Evolutionary conservation across 305 asterid species (phyloP), one percentile per base, ranked within the genome.

Genomic region (Solanum hybrid): DNA sequence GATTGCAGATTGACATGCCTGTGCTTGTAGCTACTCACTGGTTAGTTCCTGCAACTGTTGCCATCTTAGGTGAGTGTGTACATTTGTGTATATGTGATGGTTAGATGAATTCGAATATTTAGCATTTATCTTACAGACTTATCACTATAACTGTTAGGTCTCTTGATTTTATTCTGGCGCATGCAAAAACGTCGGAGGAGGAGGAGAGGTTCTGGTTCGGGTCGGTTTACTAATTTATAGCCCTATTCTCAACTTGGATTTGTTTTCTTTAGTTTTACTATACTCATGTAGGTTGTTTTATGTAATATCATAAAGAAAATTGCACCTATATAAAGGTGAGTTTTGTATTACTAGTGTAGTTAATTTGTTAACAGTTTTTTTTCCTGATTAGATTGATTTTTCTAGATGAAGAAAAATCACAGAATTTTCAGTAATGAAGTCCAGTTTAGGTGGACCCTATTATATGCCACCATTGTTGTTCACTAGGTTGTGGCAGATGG

Each of bases 111-210:
- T 15, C 31, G 3, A 45, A 41, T 34, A 38, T 17, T 76, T 36
- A 4, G 31, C 79, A 38, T 36, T 37, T 5, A 80, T 81, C 61
- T 20, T 70, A 72, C 41, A 80, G 34, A 89, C 78, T 68, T 57
- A 32, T 91, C 89, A 87, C 9, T 93, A 94, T 98, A 98, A 32
- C 88, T 96, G 90, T 89, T 94, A 79, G 94, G 95, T 88, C 93
- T 96, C 10, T 92, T 94, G 93, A 95, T 97, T 89, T 94, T 95
- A 79, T 95, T 97, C 97, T 94, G 95, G 92, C 93, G 96, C 89
- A 93, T 98, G 89, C 99, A 97, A 92, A 96, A 91, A 93, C 94
- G 97, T 4, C 93, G 97, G 41, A 93, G 98, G 94, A 95, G 97
- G 92, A 95, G 99, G 92, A 95, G 95, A 94, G 95, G 95, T 75